Evolutionary conservation across 2,329 filamentous ascomycete genomes (phyloP), one percentile per base, ranked within the genome.

Genomic region (Pseudophaeomoniella oleicola): DNA sequence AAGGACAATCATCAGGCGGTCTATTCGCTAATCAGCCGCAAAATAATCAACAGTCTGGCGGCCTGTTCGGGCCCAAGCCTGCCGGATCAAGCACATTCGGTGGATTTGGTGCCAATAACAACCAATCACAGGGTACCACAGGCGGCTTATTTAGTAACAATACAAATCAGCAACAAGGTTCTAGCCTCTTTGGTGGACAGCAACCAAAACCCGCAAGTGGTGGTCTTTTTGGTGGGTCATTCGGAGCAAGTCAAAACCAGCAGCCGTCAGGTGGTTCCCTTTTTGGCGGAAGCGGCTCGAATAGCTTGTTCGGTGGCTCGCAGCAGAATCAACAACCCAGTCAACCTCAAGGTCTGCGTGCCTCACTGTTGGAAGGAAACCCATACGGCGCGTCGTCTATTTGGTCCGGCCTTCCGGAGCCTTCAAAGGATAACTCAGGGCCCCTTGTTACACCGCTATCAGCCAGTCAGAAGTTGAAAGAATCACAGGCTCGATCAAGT

Each of bases 371-470:
- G 41, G 85, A 88, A 44, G 69, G 77, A n/a, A 85, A 82, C 36
- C 88, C 92, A 0, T 98, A 93, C 51, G 90, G 90, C 30, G 86
- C 83, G 37, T 75, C 83, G 32, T 84, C 85, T 1, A 70, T 98
- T 14, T 96, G 96, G 57, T 74, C 78, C 19, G 80, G 78, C 37
- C 63, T 94, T 12, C 46, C 69, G 53, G 53, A 76, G 52, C 60
- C 82, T 60, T 62, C 62, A 65, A 37, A 69, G 57, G 56, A 86
- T 36, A 71, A 86, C 49, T 82, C 86, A 3, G 90, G 90, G 2
- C 90, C 92, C 3, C 69, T 98, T 44, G 90, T 88, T 5, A 96
- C 88, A 1, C 90, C 92, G 0, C 68, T 96, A 10, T 81, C 78
- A 5, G 79, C 77, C 44, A 72, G 68, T 37, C 78, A 76, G 56